Evolutionary conservation across 164 flowering plant genomes (phyloP).

Genomic region (Umbilicus rupestris): DNA sequence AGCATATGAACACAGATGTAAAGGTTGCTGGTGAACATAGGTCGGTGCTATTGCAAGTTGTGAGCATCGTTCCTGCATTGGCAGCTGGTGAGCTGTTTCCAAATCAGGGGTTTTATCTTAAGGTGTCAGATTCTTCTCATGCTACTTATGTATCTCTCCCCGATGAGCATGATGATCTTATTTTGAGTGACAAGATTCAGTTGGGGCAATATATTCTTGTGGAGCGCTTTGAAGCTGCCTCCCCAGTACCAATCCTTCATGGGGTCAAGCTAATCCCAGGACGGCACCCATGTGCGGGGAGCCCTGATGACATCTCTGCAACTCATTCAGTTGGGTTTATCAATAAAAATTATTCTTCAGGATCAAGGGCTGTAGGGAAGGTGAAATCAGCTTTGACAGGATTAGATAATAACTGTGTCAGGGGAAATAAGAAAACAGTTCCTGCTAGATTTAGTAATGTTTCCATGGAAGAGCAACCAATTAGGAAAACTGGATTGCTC

Average conservation of each 20-base stretch:
- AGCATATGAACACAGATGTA: slow-evolving; percentile 93
- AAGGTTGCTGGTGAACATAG: slow-evolving; percentile 87
- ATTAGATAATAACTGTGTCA: slow-evolving; percentile 16
- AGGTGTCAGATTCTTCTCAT: slow-evolving; percentile 94
- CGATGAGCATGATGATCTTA: slow-evolving; percentile 86
- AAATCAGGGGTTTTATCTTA: slow-evolving; percentile 77
- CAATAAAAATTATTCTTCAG: slow-evolving; percentile 26
- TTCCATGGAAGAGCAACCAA: slow-evolving; percentile 26
- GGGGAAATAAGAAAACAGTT: slow-evolving; percentile 26
- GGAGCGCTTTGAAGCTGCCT: slow-evolving; percentile 68
- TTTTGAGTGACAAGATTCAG: slow-evolving; percentile 85
- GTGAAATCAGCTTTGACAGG: slow-evolving; percentile 26
- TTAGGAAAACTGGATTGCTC: slow-evolving; percentile 24
- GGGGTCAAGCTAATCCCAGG: slow-evolving; percentile 90
- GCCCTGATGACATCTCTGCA: slow-evolving; percentile 83
- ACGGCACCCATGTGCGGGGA: slow-evolving; percentile 87
- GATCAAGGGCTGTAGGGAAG: slow-evolving; percentile 34
- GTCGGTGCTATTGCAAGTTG: slow-evolving; percentile 72
- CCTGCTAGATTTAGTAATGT: slow-evolving; percentile 23
- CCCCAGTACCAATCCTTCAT: slow-evolving; percentile 79
- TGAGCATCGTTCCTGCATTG: slow-evolving; percentile 84
- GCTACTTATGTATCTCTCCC: slow-evolving; percentile 90
- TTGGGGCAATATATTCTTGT: slow-evolving; percentile 90
- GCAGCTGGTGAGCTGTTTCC: slow-evolving; percentile 81
- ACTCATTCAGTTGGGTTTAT: slow-evolving; percentile 72